Evolutionary conservation across 441 rosid species (phyloP), one percentile per base, ranked within the genome.

Genomic region (Brassica balearica): DNA sequence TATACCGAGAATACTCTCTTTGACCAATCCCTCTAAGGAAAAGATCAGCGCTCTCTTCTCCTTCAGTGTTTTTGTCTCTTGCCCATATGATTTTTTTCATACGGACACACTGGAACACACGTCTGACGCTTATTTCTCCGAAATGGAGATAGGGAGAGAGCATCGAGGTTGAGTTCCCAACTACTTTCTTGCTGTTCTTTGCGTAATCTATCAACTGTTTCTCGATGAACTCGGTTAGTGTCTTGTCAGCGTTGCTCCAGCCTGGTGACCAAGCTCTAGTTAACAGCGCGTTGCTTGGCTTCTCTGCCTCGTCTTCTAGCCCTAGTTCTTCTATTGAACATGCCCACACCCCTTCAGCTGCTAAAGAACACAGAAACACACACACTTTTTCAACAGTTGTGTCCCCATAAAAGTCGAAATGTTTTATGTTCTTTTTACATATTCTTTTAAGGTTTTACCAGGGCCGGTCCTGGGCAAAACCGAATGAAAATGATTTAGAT

Each of bases 201-300:
- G 89, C 86, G 81, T 91, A 92, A 25, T 74, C 80, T 70, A 84
- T 11, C 68, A 94, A 79, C 56, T 88, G 92, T 12, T 80, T 84
- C 65, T 94, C 95, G 17, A 86, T 78, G 82, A 90, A 92, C 79
- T 90, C 96, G 2, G 79, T 83, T 70, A 94, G 83, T 75, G 76
- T 77, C 85, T 87, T 90, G 69, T 89, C 90, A 46, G 93, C 98
- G 53, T 90, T 87, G 84, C 85, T 80, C 97, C 97, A 92, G 29
- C 98, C 97, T 0, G 97, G 97, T 6, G 94, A 87, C 97, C 98
- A 94, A 46, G 85, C 95, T 84, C 95, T 87, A 69, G 95, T 92
- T 77, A 94, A 76, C 77, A 94, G 83, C 10, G 90, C 95, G 67
- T 91, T 92, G 85, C 96, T 92, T 20, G 96, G 77, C 73, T 90